Conservation (phyloP, 2,329 filamentous ascomycete species). For the Fusarium sp. region DNA sequence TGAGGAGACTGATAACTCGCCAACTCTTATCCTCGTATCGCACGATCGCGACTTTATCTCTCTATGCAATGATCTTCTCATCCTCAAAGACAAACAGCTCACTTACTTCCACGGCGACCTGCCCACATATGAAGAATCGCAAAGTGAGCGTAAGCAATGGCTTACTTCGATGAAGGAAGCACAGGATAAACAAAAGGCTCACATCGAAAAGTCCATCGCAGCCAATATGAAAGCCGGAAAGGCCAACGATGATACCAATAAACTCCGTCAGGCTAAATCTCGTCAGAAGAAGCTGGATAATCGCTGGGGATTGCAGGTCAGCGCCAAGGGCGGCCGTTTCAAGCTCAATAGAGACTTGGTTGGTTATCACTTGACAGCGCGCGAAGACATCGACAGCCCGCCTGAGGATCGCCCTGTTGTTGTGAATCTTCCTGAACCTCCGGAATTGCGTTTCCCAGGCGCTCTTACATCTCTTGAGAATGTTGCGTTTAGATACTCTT, state of each 20-base stretch:
- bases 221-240: conserved; percentile 82
- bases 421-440: conserved; percentile 71
- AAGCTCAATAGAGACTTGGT: conserved; percentile 81
- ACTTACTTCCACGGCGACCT: conserved; percentile 83
- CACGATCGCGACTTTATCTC: conserved; percentile 88
- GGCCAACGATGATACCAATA: conserved; percentile 85
- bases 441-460: conserved; percentile 80
- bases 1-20: conserved; percentile 64
- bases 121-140: conserved; percentile 76
- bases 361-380: conserved; percentile 70
- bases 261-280: conserved; percentile 86
- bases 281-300: conserved; percentile 88
- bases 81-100: conserved; percentile 79
- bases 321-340: conserved; percentile 78
- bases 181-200: conserved; percentile 82
- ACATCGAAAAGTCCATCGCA: conserved; percentile 83
- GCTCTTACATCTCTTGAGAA: conserved; percentile 79
- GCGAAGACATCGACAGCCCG: conserved; percentile 80
- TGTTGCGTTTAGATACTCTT: conserved; percentile 73
- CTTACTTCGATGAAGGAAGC: conserved; percentile 83
- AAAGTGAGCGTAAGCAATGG: conserved; percentile 75
- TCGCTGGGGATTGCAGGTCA: conserved; percentile 81
- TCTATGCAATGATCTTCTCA: conserved; percentile 80
- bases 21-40: conserved; percentile 82
- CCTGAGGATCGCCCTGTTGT: conserved; percentile 70